Conservation (phyloP, 176 grass and related monocot species). For the Eleusine indica region DNA sequence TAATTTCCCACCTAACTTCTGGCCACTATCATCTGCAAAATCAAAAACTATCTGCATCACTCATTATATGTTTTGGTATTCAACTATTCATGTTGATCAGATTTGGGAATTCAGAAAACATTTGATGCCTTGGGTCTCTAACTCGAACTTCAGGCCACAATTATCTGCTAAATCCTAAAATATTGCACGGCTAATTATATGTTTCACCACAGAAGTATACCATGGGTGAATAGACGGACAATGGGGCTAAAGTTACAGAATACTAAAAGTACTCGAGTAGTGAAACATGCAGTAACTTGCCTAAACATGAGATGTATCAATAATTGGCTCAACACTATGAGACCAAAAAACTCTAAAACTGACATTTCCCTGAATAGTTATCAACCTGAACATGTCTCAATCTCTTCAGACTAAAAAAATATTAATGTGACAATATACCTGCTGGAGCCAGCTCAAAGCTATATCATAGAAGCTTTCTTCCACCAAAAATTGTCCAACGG, state of each 20-base stretch:
- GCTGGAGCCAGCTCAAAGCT: slow-evolving; percentile 91
- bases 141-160: not conserved
- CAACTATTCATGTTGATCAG: not conserved
- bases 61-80: not conserved
- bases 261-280: not conserved
- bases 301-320: not conserved
- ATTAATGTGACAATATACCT: slow-evolving; percentile 57
- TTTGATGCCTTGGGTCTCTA: not conserved
- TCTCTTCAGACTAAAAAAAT: slow-evolving; percentile 26
- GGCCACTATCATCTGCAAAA: not conserved
- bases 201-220: not conserved
- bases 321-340: slow-evolving; percentile 13
- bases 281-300: not conserved
- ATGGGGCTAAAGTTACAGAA: not conserved
- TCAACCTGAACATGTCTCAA: not conserved
- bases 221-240: not conserved
- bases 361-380: slow-evolving; percentile 21
- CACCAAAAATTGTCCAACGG: slow-evolving; percentile 77
- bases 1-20: not conserved
- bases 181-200: slow-evolving; percentile 8
- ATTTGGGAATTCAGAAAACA: slow-evolving; percentile 19
- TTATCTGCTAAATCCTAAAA: not conserved
- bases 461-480: slow-evolving; percentile 94
- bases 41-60: slow-evolving; percentile 1
- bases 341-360: not conserved